Evolutionary conservation across 1,139 yeast genomes (phyloP), one percentile per base, ranked within the genome.

Genomic region (Pichia sp.): DNA sequence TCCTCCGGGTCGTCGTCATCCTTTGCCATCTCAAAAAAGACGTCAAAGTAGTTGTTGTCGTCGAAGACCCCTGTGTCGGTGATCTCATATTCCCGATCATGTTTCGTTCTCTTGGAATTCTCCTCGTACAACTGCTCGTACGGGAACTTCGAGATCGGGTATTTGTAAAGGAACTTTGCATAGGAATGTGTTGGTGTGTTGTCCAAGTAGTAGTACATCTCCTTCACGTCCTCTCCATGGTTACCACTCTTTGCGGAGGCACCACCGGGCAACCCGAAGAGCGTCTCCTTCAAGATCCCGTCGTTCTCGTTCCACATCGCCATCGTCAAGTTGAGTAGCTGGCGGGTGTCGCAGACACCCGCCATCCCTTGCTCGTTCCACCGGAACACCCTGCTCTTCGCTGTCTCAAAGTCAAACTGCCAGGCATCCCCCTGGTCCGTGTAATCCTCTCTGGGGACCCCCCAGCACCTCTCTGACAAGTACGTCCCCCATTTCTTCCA

Each of bases 291-390:
- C 66, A 91, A 76, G 60, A 90, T 80, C 41, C 80, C 85, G 68
- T 91, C 98, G 62, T 88, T 76, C 56, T 87, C 96, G 71, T 91
- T 91, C 98, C 98, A 91, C 57, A 91, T 74, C 1, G 91, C 96
- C 74, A 90, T 75, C 37, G 89, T 79, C 59, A 88, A 70, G 66
- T 95, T 86, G 50, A 88, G 73, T 62, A 80, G 70, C 66, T 88
- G 96, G 62, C 88, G 91, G 59, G 88, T 82, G 66, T 91, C 98
- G 55, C 88, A 80, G 21, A 89, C 87, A 50, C 98, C 98, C 9
- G 95, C 96, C 61, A 91, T 74, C 3, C 98, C 98, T 66, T 91
- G 98, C 69, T 91, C 98, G 47, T 96, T 96, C 98, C 98, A 91
- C 50, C 98, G 76, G 66, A 87, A 91, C 18, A 88, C 82, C 64